phyloP scores from a whole-genome alignment of 805 yeast species.

The Alloascoidea africana region DNA sequence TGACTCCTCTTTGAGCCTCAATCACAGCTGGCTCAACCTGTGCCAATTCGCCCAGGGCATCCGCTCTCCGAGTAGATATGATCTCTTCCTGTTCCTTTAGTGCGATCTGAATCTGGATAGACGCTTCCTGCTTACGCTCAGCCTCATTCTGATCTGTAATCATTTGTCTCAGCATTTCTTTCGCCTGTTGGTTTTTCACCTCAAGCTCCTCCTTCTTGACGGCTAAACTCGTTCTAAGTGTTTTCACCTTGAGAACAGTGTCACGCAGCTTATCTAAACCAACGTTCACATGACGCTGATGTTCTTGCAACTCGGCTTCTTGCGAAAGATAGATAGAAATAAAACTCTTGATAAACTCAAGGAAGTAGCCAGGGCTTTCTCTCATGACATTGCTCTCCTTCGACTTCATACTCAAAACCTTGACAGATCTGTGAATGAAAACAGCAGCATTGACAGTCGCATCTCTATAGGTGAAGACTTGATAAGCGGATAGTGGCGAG shows the following conservation, averaged over 20 bases:
- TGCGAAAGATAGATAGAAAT: conserved; percentile 24
- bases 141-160: conserved; percentile 81
- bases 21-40: conserved; percentile 71
- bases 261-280: conserved; percentile 70
- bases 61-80: conserved; percentile 34
- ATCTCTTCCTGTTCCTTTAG: conserved; percentile 51
- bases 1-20: conserved; percentile 83
- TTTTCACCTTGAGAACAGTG: conserved; percentile 58
- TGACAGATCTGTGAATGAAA: conserved; percentile 24
- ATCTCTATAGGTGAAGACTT: conserved; percentile 21
- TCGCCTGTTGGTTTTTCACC: conserved; percentile 53
- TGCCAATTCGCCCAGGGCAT: conserved; percentile 50
- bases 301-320: conserved; percentile 37
- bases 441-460: conserved; percentile 32
- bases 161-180: conserved; percentile 57
- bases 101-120: conserved; percentile 58
- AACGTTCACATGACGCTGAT: conserved; percentile 52
- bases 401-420: conserved; percentile 7
- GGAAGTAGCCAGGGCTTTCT: conserved; percentile 36
- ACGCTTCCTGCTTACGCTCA: conserved; percentile 78
- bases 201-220: conserved; percentile 33
- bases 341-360: conserved; percentile 35
- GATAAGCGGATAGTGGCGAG: background rate
- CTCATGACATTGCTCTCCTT: background rate
- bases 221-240: conserved; percentile 37